Evolutionary conservation across 2,329 filamentous ascomycete genomes (phyloP).

Genomic region (Arthrobotrys entomopaga): DNA sequence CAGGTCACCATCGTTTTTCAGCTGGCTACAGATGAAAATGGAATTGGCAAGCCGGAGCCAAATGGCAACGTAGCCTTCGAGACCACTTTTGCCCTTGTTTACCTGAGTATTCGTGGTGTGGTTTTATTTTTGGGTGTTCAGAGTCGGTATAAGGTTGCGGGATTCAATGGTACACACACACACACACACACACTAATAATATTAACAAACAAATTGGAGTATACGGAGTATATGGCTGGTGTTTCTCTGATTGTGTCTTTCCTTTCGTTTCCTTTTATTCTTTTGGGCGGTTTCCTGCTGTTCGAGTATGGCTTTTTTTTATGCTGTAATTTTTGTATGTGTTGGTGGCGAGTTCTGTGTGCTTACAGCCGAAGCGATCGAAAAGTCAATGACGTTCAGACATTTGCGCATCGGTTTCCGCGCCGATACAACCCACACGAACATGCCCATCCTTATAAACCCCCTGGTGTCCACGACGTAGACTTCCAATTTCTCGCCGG

Average conservation of each 20-base stretch:
- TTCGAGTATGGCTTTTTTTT: slow-evolving; percentile 4
- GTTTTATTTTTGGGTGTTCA: slow-evolving; percentile 7
- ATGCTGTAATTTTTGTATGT: slow-evolving; percentile 4
- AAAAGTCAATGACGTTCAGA: slow-evolving; percentile 38
- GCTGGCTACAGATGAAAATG: slow-evolving; percentile 59
- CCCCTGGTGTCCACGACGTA: slow-evolving; percentile 10
- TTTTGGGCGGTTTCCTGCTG: slow-evolving; percentile 19
- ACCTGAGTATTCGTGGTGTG: no score
- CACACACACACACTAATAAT: slow-evolving; percentile 10
- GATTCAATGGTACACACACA: no score
- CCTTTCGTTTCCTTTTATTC: slow-evolving; percentile 8
- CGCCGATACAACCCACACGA: slow-evolving; percentile 1
- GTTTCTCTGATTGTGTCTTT: background rate
- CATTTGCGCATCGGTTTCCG: background rate
- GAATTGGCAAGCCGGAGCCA: slow-evolving; percentile 53
- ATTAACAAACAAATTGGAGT: slow-evolving; percentile 13
- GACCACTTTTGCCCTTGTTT: background rate
- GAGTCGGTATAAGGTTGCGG: no score
- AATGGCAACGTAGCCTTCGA: slow-evolving; percentile 38
- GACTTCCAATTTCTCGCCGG: background rate
- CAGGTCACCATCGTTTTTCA: slow-evolving; percentile 58
- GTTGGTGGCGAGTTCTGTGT: slow-evolving; percentile 1
- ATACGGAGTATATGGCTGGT: slow-evolving; percentile 31
- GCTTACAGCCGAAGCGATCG: slow-evolving; percentile 1
- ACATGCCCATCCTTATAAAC: background rate